Conservation (phyloP, 2,329 filamentous ascomycete genomes). For the Colletotrichum karsti region DNA sequence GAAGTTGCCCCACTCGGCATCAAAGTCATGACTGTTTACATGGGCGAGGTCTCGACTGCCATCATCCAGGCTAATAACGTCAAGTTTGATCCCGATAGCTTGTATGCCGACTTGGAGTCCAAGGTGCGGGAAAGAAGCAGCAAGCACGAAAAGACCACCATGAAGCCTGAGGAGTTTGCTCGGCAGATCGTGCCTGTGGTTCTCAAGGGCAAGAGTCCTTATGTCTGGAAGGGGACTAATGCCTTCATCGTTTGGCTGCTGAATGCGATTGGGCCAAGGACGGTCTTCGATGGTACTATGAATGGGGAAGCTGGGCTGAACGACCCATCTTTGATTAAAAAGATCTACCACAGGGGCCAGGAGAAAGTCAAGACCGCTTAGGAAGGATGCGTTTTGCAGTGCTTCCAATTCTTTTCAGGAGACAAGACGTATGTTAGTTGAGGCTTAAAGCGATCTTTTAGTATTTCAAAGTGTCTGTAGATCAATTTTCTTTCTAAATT, state of each 20-base stretch:
- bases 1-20: conserved; percentile 47
- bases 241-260: conserved; percentile 17
- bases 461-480: too few relatives aligned
- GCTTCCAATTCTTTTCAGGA: too few relatives aligned
- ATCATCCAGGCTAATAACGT: background rate
- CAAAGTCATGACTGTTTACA: conserved; percentile 46
- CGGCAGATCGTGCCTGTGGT: background rate
- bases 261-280: conserved; percentile 46
- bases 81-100: background rate
- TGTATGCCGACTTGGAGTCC: conserved; percentile 12
- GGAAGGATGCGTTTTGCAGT: too few relatives aligned
- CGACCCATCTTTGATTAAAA: background rate
- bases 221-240: conserved; percentile 22
- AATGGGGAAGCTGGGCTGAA: background rate
- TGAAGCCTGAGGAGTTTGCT: conserved; percentile 4
- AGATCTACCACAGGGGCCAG: background rate
- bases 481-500: too few relatives aligned
- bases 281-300: conserved; percentile 32
- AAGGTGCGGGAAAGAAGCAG: background rate
- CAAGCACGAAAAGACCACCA: background rate
- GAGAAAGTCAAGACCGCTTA: background rate
- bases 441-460: too few relatives aligned
- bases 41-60: conserved; percentile 17
- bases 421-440: too few relatives aligned
- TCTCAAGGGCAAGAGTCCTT: background rate